phyloP scores from a whole-genome alignment of 2,329 filamentous ascomycete genomes.

The Dactylella cylindrospora region DNA sequence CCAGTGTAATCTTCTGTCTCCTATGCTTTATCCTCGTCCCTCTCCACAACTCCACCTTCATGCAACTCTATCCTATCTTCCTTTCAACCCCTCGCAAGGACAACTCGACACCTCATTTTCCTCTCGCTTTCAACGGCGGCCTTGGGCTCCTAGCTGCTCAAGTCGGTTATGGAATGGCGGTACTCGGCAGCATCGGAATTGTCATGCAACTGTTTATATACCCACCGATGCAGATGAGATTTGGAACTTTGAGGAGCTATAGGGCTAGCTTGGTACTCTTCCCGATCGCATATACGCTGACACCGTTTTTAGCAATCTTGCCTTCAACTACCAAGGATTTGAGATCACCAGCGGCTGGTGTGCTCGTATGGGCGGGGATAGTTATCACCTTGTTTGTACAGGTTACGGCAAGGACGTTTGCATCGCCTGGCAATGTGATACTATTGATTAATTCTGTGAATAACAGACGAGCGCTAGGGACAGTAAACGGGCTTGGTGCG shows the following conservation, averaged over 20 bases:
- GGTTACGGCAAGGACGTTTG: constrained; percentile 72
- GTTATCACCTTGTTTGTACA: constrained; percentile 66
- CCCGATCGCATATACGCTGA: constrained; percentile 67
- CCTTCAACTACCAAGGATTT: constrained; percentile 57
- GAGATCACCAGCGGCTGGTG: constrained; percentile 58
- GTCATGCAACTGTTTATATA: constrained; percentile 71
- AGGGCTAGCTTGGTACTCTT: constrained; percentile 70
- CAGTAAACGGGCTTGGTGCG: constrained; percentile 60
- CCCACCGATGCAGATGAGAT: constrained; percentile 64
- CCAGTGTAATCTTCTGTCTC: constrained; percentile 60
- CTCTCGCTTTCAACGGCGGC: constrained; percentile 69
- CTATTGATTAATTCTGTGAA: constrained; percentile 64
- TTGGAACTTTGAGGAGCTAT: constrained; percentile 70
- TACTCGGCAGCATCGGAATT: constrained; percentile 75
- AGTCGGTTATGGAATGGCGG: constrained; percentile 76
- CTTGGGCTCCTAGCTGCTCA: constrained; percentile 70
- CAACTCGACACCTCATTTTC: constrained; percentile 53
- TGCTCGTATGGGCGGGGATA: constrained; percentile 66
- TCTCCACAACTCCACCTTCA: constrained; percentile 74
- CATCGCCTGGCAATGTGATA: constrained; percentile 62
- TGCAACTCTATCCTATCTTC: constrained; percentile 74
- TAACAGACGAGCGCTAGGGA: constrained; percentile 61
- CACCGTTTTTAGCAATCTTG: constrained; percentile 71
- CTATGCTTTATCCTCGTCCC: constrained; percentile 68
- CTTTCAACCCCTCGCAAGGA: constrained; percentile 69